phyloP scores from a whole-genome alignment of 2,329 filamentous ascomycete species.

The Cercospora beticola region DNA sequence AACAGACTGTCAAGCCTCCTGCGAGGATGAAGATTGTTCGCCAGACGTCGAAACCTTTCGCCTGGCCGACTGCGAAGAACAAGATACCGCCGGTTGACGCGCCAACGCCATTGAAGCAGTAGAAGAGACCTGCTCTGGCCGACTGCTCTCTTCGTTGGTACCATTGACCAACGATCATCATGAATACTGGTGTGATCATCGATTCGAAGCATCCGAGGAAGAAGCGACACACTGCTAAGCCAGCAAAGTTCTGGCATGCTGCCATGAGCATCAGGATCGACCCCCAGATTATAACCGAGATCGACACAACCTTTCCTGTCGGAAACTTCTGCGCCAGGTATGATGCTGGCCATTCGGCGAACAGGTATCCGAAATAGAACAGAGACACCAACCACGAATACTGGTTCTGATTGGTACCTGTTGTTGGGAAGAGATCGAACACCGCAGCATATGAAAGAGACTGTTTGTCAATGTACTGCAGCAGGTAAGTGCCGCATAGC shows the following conservation, averaged over 20 bases:
- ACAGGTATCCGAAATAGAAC: conserved; percentile 53
- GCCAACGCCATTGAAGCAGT: conserved; percentile 75
- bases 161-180: conserved; percentile 56
- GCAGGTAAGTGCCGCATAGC: conserved; percentile 51
- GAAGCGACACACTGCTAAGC: conserved; percentile 61
- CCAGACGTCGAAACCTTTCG: conserved; percentile 35
- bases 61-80: conserved; percentile 52
- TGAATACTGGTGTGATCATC: conserved; percentile 52
- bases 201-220: conserved; percentile 70
- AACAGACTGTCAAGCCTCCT: conserved; percentile 61
- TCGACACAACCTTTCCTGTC: conserved; percentile 37
- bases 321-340: conserved; percentile 37
- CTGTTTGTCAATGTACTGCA: conserved; percentile 50
- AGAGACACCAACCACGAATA: conserved; percentile 58
- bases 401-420: conserved; percentile 48
- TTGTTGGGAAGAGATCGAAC: conserved; percentile 55
- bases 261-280: conserved; percentile 60
- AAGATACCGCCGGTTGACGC: conserved; percentile 69
- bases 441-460: conserved; percentile 56
- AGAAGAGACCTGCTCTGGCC: conserved; percentile 42
- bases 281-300: conserved; percentile 62
- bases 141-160: conserved; percentile 62
- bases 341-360: conserved; percentile 29
- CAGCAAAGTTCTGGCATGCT: conserved; percentile 59
- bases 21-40: conserved; percentile 66